A percentile compares a stretch with the other conserved stretches of the same genome.
Evolutionary conservation across 2,329 filamentous ascomycete species (phyloP).

Genomic region (Pseudophaeomoniella oleicola): DNA sequence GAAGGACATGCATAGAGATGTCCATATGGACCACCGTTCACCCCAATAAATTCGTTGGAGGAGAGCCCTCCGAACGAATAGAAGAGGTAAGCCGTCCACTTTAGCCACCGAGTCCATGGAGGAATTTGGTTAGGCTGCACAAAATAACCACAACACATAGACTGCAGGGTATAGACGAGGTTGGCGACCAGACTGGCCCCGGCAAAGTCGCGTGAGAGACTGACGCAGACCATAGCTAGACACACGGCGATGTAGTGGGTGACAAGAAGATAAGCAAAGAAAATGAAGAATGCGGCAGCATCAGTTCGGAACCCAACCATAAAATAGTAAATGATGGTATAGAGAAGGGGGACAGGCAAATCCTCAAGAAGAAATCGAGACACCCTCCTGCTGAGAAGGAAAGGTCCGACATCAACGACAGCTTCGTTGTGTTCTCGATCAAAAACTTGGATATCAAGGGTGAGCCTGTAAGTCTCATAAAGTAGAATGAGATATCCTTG

Average conservation of each 20-base stretch:
- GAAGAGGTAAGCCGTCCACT: conserved; percentile 28
- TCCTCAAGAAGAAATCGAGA: conserved; percentile 58
- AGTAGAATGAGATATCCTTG: conserved; percentile 65
- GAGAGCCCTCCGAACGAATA: conserved; percentile 59
- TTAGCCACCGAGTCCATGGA: conserved; percentile 65
- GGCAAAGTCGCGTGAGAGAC: conserved; percentile 51
- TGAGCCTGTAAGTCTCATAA: conserved; percentile 63
- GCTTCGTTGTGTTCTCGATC: conserved; percentile 62
- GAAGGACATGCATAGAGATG: conserved; percentile 61
- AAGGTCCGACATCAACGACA: conserved; percentile 54
- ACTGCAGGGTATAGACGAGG: conserved; percentile 57
- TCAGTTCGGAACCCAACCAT: conserved; percentile 59
- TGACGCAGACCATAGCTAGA: conserved; percentile 54
- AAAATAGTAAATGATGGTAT: conserved; percentile 60
- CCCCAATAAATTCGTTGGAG: conserved; percentile 52
- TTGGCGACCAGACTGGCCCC: conserved; percentile 60
- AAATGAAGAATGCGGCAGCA: conserved; percentile 52
- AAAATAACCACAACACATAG: conserved; percentile 62
- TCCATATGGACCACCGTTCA: conserved; percentile 26
- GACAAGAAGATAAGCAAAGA: conserved; percentile 53
- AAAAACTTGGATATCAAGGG: conserved; percentile 59
- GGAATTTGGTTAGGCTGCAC: conserved; percentile 60
- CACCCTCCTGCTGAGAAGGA: conserved; percentile 53
- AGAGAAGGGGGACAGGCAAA: conserved; percentile 56
- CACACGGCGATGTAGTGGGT: conserved; percentile 62